phyloP scores from a whole-genome alignment of 371 early-diverging fungal genomes.

The Batkoa obscura region DNA sequence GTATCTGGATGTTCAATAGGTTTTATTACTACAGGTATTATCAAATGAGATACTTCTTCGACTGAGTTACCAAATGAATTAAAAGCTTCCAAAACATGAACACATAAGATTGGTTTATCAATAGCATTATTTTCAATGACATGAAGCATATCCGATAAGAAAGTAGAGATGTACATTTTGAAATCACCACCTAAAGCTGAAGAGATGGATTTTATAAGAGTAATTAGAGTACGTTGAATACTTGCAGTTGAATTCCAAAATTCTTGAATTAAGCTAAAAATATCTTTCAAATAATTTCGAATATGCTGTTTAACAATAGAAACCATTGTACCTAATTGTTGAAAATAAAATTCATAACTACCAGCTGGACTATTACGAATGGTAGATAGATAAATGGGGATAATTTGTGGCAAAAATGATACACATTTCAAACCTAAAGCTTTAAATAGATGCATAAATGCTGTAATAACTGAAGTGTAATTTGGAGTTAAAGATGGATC shows the following conservation, averaged over 20 bases:
- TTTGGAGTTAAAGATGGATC: conserved; percentile 63
- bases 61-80: conserved; percentile 71
- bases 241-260: conserved; percentile 54
- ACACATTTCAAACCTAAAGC: conserved; percentile 67
- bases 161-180: conserved; percentile 52
- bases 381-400: conserved; percentile 42
- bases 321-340: conserved; percentile 64
- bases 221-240: conserved; percentile 61
- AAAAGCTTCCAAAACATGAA: conserved; percentile 65
- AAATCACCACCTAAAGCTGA: conserved; percentile 75
- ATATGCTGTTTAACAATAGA: conserved; percentile 82
- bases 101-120: conserved; percentile 48
- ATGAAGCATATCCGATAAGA: conserved; percentile 37
- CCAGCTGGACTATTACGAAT: conserved; percentile 55
- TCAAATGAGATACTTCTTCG: conserved; percentile 84
- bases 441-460: conserved; percentile 84
- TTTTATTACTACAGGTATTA: conserved; percentile 70
- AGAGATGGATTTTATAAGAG: conserved; percentile 71
- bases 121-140: conserved; percentile 64
- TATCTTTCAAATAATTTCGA: conserved; percentile 61
- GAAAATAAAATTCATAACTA: conserved; percentile 83
- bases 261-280: conserved; percentile 56
- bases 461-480: conserved; percentile 78
- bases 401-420: conserved; percentile 60
- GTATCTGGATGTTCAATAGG: conserved; percentile 59